These are phyloP conservation scores for Vigna reflexopilosa DNA, from an alignment of 306 rosid species.

Conservation along the genomic window DNA sequence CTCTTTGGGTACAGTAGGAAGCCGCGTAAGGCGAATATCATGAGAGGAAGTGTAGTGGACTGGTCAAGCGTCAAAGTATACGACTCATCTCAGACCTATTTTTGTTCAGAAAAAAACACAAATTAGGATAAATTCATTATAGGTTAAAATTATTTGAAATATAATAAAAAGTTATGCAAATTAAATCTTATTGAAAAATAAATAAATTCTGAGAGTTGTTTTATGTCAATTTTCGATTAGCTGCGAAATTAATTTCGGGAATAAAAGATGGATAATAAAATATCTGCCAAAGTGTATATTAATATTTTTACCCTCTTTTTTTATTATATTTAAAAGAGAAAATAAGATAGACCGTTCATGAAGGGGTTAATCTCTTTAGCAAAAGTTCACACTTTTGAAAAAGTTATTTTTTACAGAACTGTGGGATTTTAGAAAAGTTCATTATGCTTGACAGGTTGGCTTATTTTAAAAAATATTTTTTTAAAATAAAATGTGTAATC, in stretches of 20 bases:
- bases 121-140: neutral
- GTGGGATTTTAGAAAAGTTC: neutral
- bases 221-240: neutral
- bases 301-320: neutral
- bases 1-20: neutral
- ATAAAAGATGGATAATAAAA: neutral
- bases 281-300: neutral
- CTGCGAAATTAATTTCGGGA: neutral
- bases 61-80: slow-evolving; percentile 9
- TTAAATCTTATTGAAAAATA: neutral
- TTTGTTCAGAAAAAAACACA: neutral
- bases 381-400: neutral
- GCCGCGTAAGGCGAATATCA: slow-evolving; percentile 25
- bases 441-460: neutral
- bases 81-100: too few relatives aligned
- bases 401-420: neutral
- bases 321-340: neutral
- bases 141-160: neutral
- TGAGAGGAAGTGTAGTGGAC: neutral
- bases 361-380: neutral
- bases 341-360: neutral
- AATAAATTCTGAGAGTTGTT: too few relatives aligned
- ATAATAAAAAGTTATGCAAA: neutral
- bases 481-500: too few relatives aligned
- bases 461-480: neutral